phyloP scores from a whole-genome alignment of 2,329 filamentous ascomycete species.

The Pseudogymnoascus sp. region DNA sequence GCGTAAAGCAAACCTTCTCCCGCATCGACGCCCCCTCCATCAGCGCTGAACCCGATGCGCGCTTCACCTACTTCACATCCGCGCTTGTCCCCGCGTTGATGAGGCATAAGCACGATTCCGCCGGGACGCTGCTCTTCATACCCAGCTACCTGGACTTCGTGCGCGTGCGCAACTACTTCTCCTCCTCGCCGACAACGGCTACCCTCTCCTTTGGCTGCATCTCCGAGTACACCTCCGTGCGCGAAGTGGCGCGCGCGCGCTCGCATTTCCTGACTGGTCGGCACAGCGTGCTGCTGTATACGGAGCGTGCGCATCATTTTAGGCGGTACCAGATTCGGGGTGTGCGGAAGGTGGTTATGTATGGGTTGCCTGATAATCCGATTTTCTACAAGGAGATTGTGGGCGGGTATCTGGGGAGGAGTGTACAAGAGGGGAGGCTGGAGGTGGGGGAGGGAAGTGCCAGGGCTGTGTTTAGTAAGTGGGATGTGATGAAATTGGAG shows the following conservation, averaged over 20 bases:
- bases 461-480: conserved; percentile 69
- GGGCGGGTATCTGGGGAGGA: conserved; percentile 55
- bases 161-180: conserved; percentile 84
- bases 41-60: conserved; percentile 69
- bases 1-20: conserved; percentile 79
- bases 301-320: conserved; percentile 95
- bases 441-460: conserved; percentile 52
- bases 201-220: conserved; percentile 67
- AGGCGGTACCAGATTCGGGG: conserved; percentile 76
- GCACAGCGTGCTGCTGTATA: conserved; percentile 79
- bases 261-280: conserved; percentile 80
- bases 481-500: conserved; percentile 82
- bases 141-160: conserved; percentile 94
- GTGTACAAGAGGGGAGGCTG: conserved; percentile 45
- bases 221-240: conserved; percentile 75
- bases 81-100: conserved; percentile 68
- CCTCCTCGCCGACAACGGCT: conserved; percentile 52
- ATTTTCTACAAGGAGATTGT: conserved; percentile 70
- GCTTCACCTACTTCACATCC: conserved; percentile 85
- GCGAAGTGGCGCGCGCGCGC: conserved; percentile 72
- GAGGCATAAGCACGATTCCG: conserved; percentile 54
- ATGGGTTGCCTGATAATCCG: conserved; percentile 82
- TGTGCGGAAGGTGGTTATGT: conserved; percentile 78
- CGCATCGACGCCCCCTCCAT: conserved; percentile 68
- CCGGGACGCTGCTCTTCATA: conserved; percentile 78